These are phyloP conservation scores for Penium margaritaceum DNA, from an alignment of 139 green algal genomes.

Conservation along the genomic window DNA sequence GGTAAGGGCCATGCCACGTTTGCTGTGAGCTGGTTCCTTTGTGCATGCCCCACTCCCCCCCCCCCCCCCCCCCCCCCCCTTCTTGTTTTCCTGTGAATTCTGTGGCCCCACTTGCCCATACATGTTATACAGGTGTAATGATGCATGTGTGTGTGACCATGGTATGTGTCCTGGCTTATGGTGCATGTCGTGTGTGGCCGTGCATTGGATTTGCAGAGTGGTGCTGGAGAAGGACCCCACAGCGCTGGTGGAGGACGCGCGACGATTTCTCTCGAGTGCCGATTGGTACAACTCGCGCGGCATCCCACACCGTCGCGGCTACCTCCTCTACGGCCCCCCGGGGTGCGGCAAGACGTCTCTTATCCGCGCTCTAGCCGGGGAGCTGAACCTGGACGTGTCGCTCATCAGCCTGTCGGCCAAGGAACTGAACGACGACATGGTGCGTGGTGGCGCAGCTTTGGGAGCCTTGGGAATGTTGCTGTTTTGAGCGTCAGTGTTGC, in stretches of 20 bases:
- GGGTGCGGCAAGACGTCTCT: constrained; percentile 36
- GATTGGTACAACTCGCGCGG: constrained; percentile 34
- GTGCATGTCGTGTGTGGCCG: background rate
- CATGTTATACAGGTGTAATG: background rate
- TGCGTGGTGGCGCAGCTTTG: background rate
- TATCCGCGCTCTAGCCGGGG: constrained; percentile 50
- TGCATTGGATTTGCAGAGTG: constrained; percentile 1
- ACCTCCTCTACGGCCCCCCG: constrained; percentile 33
- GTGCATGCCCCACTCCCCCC: background rate
- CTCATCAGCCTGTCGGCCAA: constrained; percentile 49
- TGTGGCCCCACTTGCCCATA: background rate
- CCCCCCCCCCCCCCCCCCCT: no score
- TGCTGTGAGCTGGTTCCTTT: background rate
- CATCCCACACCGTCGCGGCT: constrained; percentile 29
- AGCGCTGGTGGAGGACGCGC: constrained; percentile 18
- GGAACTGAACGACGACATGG: constrained; percentile 51
- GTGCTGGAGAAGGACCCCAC: constrained; percentile 26
- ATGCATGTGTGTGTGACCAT: background rate
- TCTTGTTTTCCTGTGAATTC: background rate
- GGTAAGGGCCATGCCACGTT: background rate
- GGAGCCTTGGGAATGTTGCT: background rate
- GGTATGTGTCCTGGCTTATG: background rate
- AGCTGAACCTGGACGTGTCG: constrained; percentile 43
- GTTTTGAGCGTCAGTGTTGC: background rate
- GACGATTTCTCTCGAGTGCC: constrained; percentile 14